Evolutionary conservation across 192 early-diverging fungal species (phyloP).

Genomic region (Linnemannia schmuckeri): DNA sequence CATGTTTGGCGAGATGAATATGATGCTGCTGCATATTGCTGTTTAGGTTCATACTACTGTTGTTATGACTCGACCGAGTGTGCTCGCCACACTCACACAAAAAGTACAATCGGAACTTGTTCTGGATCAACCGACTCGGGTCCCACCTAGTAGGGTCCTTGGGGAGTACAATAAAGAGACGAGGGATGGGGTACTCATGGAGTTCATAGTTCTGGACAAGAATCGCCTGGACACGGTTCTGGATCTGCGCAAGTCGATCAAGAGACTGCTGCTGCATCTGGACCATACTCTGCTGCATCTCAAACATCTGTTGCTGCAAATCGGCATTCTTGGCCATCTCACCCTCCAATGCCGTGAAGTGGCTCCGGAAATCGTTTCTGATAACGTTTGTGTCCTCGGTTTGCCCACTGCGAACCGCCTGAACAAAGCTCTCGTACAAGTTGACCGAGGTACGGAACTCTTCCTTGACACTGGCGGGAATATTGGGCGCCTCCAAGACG

Average conservation of each 20-base stretch:
- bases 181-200: conserved; percentile 25
- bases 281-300: conserved; percentile 20
- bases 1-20: conserved; percentile 39
- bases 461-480: not conserved
- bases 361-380: conserved; percentile 19
- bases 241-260: not conserved
- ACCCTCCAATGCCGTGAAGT: conserved; percentile 2
- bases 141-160: not conserved
- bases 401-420: conserved; percentile 9
- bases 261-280: conserved; percentile 19
- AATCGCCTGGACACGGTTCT: conserved; percentile 17
- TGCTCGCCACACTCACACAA: conserved; percentile 42
- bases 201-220: conserved; percentile 21
- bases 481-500: too few relatives aligned
- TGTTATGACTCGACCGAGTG: conserved; percentile 9
- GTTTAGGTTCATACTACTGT: not conserved
- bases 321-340: conserved; percentile 13
- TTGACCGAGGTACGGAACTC: conserved; percentile 9
- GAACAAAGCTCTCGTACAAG: conserved; percentile 25
- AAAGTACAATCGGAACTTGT: conserved; percentile 27
- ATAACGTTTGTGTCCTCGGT: conserved; percentile 3
- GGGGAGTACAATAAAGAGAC: conserved; percentile 25
- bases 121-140: not conserved
- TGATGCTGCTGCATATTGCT: conserved; percentile 11
- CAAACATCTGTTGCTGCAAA: conserved; percentile 15